These are phyloP conservation scores for Pythium utonaiense DNA, from an alignment of 352 stramenopile species.

Conservation along the genomic window DNA sequence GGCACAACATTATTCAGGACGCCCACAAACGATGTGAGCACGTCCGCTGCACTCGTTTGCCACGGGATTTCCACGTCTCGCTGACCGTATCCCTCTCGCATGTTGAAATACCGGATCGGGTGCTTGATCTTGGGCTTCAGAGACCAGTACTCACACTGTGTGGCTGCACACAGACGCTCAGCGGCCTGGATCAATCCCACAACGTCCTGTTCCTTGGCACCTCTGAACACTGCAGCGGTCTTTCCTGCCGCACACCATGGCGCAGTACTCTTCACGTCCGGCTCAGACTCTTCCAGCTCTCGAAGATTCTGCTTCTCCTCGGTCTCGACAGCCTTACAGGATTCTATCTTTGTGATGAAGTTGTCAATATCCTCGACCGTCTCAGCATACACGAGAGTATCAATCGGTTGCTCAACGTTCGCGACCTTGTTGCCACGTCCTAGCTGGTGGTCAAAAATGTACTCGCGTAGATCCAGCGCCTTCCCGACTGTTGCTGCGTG, in stretches of 20 bases:
- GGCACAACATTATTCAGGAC: constrained; percentile 56
- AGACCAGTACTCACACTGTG: constrained; percentile 47
- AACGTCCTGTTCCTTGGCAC: constrained; percentile 44
- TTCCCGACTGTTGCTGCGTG: constrained; percentile 42
- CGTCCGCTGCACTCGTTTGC: constrained; percentile 43
- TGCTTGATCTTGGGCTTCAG: constrained; percentile 55
- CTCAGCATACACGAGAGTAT: constrained; percentile 54
- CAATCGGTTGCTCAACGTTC: constrained; percentile 36
- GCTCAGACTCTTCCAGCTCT: not conserved
- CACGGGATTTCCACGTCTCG: constrained; percentile 31
- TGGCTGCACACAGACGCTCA: constrained; percentile 36
- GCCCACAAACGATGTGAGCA: constrained; percentile 47
- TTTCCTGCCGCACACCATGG: constrained; percentile 42
- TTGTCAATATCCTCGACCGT: constrained; percentile 40
- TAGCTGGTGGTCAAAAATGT: constrained; percentile 57
- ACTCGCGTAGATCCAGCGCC: constrained; percentile 49
- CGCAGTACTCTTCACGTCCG: constrained; percentile 3
- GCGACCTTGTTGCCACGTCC: constrained; percentile 60
- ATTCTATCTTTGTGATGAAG: constrained; percentile 34
- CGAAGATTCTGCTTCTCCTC: not conserved
- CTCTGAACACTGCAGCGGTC: constrained; percentile 52
- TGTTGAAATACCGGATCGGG: constrained; percentile 54
- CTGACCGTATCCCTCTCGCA: constrained; percentile 55
- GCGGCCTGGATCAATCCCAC: constrained; percentile 34
- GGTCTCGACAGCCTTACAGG: constrained; percentile 12